Evolutionary conservation across 257 asterid species (phyloP), one percentile per base, ranked within the genome.

Genomic region (Haberlea rhodopensis): DNA sequence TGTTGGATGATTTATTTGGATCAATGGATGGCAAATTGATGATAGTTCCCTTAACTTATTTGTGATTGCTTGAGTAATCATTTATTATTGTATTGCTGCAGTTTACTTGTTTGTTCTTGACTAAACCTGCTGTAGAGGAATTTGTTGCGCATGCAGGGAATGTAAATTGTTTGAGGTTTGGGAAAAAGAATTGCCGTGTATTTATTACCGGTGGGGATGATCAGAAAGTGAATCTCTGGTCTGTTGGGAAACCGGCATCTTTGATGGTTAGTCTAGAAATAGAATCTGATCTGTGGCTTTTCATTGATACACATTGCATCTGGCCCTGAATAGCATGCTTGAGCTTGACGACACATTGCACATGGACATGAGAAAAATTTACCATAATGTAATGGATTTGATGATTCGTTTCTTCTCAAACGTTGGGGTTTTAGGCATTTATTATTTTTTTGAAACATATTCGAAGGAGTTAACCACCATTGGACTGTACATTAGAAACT

Each of bases 201-300:
- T 94, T 90, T 75, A 57, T 94, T 52, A 94, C 99, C 25, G 99
- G 99, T 26, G 99, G 97, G 71, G 99, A 94, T 86, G 99, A 94
- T 90, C 92, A 87, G 59, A 78, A 76, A 74, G 97, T 94, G 70
- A 87, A 94, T 75, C 95, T 94, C 60, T 94, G 99, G 99, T 84
- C 92, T 6, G 85, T 87, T 55, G 99, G 97, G 71, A 85, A 87
- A 76, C 96, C 99, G 40, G 82, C 95, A 23, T 80, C 95, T 55
- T 69, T 84, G 23, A 62, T 66, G 86, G 99, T 94, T 57, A 79
- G 99, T 82, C 43, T 26, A 52, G 45, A 55, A 24, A 24, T 65
- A 66, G 10, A 55, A 15, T 31, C 34, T 54, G 20, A 24, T 19
- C 49, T 20, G 64, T 23, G 40, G 34, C 34, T 8, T 31, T 56